Base-by-base conservation (phyloP, 768 basidiomycete genomes). In the Boletus rex-veris region DNA sequence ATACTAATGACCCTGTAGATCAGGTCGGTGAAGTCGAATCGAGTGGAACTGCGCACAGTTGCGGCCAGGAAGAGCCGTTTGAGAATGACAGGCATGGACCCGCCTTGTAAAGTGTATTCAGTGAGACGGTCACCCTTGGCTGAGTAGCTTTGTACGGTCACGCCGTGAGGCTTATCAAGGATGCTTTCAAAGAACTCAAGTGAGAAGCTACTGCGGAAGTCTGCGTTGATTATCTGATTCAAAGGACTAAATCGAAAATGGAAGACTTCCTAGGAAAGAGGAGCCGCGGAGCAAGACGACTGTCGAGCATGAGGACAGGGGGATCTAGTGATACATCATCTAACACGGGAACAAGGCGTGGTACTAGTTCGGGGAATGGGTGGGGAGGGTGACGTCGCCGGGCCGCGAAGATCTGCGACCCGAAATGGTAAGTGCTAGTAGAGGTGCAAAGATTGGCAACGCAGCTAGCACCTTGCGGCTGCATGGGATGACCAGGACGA, bases 361-460 rank as follows among this genome's bases (percentile, higher is more conserved):
- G 33, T 35, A 2, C 40, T 28, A 39, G 43, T n/a, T 42, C 57
- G 55, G 49, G 49, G 57, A 19, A 26, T 48, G 48, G 39, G 62
- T 48, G 54, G 56, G 19, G 35, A 19, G 19, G 11, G 54, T 66
- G 63, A 64, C 62, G 63, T 59, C 46, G 53, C 19, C n/a, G n/a
- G n/a, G 11, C 53, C 60, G 60, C 12, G 51, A 52, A 43, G 66
- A 68, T 68, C 56, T 67, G 50, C 65, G 16, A 30, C 58, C 67
- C 26, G 53, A 67, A 63, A 54, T 12, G 65, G 67, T 45, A 64
- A 33, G 4, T 33, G n/a, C n/a, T n/a, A n/a, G n/a, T n/a, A n/a
- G n/a, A 4, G 45, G 21, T 41, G 45, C 12, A 47, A 6, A 31
- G 46, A 54, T 52, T 47, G 28, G 19, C 35, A 2, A 38, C 33